Conservation (phyloP, 2,329 filamentous ascomycete species). For the Dothidotthia symphoricarpi region DNA sequence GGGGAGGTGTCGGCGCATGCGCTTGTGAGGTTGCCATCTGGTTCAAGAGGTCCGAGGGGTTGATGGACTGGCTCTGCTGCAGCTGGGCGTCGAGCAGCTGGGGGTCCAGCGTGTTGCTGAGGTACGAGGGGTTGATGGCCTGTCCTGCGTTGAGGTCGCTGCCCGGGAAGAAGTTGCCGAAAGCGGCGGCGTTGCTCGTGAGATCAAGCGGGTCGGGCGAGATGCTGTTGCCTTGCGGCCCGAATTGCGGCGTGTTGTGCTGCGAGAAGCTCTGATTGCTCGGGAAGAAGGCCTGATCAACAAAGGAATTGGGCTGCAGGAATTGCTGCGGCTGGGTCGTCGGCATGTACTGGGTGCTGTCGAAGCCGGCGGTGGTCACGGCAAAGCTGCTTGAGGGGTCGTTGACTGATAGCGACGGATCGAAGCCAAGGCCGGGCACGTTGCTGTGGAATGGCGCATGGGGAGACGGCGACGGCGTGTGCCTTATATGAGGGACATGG, state of each 20-base stretch:
- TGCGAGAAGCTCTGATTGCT: conserved; percentile 45
- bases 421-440: conserved; percentile 57
- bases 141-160: conserved; percentile 55
- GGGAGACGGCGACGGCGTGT: conserved; percentile 64
- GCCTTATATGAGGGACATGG: conserved; percentile 64
- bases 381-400: conserved; percentile 28
- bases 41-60: conserved; percentile 49
- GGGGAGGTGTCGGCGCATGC: conserved; percentile 55
- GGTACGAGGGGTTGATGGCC: conserved; percentile 61
- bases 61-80: conserved; percentile 45
- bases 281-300: conserved; percentile 46
- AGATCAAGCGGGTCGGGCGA: conserved; percentile 39
- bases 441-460: conserved; percentile 54
- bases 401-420: conserved; percentile 45
- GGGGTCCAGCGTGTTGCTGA: conserved; percentile 47
- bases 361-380: conserved; percentile 38
- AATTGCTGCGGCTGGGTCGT: conserved; percentile 48
- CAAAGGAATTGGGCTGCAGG: conserved; percentile 41
- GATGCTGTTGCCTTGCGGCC: conserved; percentile 41
- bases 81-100: conserved; percentile 44
- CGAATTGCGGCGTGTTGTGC: conserved; percentile 55
- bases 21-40: conserved; percentile 54
- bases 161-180: conserved; percentile 58
- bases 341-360: conserved; percentile 44
- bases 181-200: conserved; percentile 29